Evolutionary conservation across 768 basidiomycete species (phyloP).

Genomic region (Rhizopogon rudus): DNA sequence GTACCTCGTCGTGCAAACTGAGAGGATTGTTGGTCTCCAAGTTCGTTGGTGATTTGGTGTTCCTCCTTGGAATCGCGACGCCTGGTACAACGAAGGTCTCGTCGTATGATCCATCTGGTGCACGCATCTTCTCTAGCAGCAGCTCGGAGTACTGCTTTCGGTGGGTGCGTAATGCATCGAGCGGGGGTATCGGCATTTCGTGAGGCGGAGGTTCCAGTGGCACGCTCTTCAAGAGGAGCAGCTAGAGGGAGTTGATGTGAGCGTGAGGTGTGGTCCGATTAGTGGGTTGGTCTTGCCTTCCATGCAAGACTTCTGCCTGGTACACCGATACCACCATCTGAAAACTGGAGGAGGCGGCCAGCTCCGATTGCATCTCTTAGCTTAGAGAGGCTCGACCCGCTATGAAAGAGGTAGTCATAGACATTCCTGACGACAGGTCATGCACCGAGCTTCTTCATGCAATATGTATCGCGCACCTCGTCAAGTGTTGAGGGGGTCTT

Average conservation of each 20-base stretch:
- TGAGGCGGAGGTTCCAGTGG: constrained; percentile 54
- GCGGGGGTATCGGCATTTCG: constrained; percentile 28
- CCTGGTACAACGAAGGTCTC: constrained; percentile 59
- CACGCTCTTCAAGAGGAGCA: constrained; percentile 56
- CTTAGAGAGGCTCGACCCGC: constrained; percentile 53
- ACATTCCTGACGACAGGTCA: constrained; percentile 25
- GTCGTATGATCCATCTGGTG: constrained; percentile 84
- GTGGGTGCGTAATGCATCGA: constrained; percentile 38
- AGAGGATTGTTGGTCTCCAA: constrained; percentile 77
- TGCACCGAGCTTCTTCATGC: background rate
- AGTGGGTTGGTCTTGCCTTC: constrained; percentile 50
- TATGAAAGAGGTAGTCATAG: constrained; percentile 45
- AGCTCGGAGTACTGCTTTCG: constrained; percentile 55
- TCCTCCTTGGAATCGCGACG: constrained; percentile 29
- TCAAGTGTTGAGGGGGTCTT: constrained; percentile 18
- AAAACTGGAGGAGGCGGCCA: constrained; percentile 49
- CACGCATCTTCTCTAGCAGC: constrained; percentile 66
- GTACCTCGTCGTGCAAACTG: constrained; percentile 71
- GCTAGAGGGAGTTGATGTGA: constrained; percentile 35
- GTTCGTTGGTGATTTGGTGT: constrained; percentile 31
- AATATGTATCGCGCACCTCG: constrained; percentile 15
- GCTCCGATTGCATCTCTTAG: constrained; percentile 62
- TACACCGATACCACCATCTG: constrained; percentile 40
- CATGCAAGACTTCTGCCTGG: constrained; percentile 79
- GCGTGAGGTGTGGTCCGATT: constrained; percentile 11